Evolutionary conservation across 148 eudicot genomes (phyloP), one percentile per base, ranked within the genome.

Genomic region (Bassia scoparia): DNA sequence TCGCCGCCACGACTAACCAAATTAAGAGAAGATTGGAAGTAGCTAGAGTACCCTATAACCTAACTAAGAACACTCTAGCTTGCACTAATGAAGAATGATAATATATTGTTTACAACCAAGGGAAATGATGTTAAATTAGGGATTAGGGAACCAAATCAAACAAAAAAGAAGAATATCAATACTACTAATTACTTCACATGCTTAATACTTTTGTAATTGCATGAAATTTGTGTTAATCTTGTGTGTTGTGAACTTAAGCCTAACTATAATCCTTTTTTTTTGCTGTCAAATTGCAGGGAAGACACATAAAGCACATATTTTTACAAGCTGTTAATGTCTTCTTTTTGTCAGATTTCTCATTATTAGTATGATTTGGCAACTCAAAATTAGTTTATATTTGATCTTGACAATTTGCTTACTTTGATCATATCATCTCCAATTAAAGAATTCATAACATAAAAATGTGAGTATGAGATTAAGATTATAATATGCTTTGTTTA

Each of bases 101-200:
- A 61, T 62, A 61, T 62, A 54, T 38, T 52, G 65, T 54, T 44
- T 53, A 52, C 44, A 61, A 62, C 49, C n/a, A 61, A 13, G 44
- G 41, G 37, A 52, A 65, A 67, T 61, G 75, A 71, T 71, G 76
- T 33, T 70, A 15, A n/a, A n/a, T n/a, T n/a, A n/a, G n/a, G n/a
- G n/a, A 9, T 31, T 27, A 54, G 71, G 76, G 72, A 66, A 77
- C 75, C 76, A 77, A 71, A 77, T 77, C 80, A 77, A 72, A 66
- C 80, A 71, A 71, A 43, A 77, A 61, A 72, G 52, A 55, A 41
- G 29, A 43, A 68, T 72, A 72, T 73, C 81, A 64, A 60, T 43
- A 34, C n/a, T 67, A 67, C 66, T 74, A 30, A 78, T 78, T 34
- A 49, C 81, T 58, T 78, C 81, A 78, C 81, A 78, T 78, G 81